Base-by-base conservation (phyloP, 1,139 yeast species). In the Blastobotrys indianensis region DNA sequence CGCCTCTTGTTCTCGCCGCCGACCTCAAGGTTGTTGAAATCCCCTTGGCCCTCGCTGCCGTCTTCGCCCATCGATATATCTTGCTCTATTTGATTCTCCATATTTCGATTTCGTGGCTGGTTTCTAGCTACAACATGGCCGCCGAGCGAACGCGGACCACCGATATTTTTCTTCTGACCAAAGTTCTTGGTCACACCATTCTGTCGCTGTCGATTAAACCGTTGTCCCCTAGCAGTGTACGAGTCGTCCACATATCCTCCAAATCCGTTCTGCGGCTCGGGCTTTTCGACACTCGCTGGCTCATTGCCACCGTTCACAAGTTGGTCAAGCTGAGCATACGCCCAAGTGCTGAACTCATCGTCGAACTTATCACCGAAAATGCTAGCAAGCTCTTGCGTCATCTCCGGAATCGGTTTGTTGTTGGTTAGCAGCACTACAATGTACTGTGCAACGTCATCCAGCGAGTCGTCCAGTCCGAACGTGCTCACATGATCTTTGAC, bases 391-490 rank as follows among this genome's bases (percentile, higher is more conserved):
- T 87, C 95, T 8, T 66, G 64, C 5, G 78, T 73, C 39, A 86
- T 82, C 52, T 83, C 86, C 8, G 70, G 73, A 9, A 81, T 75
- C 4, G 80, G 67, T 60, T 85, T 82, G 55, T 82, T 79, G 57
- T 85, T 85, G 25, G 83, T 80, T 49, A 86, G 80, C 68, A 86
- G 72, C 48, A 85, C 75, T 17, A 82, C 75, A 50, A 87, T 79
- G 61, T 79, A 87, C 61, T 87, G 95, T 12, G 95, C 86, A 36
- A 85, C 83, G 60, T 83, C 87, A 39, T 72, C 78, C 30, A 86
- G 80, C 61, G 86, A 94, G 51, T 84, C 94, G 20, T 54, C 57
- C 2, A 56, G 42, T 7, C 52, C 55, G 29, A 57, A 48, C 23
- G 36, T 35, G 16, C 45, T 41, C 12, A 58, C 42, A 7, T 48